Evolutionary conservation across 2,329 filamentous ascomycete genomes (phyloP).

Genomic region (Diaporthe caulivora): DNA sequence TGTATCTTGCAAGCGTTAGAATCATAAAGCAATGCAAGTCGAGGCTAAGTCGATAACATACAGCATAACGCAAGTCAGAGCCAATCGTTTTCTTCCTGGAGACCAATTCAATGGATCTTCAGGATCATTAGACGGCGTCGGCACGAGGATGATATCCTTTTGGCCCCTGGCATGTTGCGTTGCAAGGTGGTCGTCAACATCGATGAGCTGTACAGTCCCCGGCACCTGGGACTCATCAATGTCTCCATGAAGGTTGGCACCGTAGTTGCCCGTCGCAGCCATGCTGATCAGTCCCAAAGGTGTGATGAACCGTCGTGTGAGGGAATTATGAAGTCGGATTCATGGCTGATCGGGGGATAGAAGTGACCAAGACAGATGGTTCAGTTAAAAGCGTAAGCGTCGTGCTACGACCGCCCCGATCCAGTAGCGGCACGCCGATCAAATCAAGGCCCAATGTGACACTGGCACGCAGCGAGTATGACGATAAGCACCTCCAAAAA

Average conservation of each 20-base stretch:
- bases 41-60: constrained; percentile 6
- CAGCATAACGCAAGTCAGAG: constrained; percentile 45
- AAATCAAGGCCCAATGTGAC: neutral
- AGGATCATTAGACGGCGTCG: constrained; percentile 53
- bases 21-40: neutral
- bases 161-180: constrained; percentile 46
- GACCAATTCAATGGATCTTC: constrained; percentile 57
- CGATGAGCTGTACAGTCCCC: constrained; percentile 49
- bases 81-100: constrained; percentile 37
- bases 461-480: neutral
- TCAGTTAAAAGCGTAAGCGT: constrained; percentile 1
- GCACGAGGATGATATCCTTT: constrained; percentile 54
- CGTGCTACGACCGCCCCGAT: neutral
- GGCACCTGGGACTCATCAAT: constrained; percentile 46
- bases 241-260: constrained; percentile 23
- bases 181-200: constrained; percentile 46
- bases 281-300: neutral
- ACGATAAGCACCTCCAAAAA: constrained; percentile 7
- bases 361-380: neutral
- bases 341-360: neutral
- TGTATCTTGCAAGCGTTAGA: constrained; percentile 36
- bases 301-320: neutral
- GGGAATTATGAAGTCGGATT: neutral
- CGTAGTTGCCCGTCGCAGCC: constrained; percentile 13
- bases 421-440: constrained; percentile 13